Conservation (phyloP, 768 basidiomycete species). For the Podaxis carcinomalis region DNA sequence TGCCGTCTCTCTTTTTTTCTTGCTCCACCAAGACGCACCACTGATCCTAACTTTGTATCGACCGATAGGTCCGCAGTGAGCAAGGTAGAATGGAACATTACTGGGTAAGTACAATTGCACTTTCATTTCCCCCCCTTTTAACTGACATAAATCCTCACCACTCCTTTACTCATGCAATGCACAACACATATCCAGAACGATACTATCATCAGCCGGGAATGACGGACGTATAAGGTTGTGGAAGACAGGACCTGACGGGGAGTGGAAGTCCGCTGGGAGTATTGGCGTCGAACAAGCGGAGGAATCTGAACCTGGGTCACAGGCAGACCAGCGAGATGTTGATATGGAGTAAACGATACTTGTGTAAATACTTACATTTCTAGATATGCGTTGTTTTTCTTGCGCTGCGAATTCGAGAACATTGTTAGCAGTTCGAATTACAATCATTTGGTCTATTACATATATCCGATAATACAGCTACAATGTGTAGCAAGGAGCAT, state of each 20-base stretch:
- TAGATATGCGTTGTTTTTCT: not conserved
- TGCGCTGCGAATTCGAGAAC: not conserved
- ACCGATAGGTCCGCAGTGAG: conserved; percentile 62
- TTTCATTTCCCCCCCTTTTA: not conserved
- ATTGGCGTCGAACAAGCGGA: conserved; percentile 76
- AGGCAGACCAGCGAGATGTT: conserved; percentile 30
- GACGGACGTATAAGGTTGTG: conserved; percentile 79
- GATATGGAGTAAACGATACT: conserved; percentile 31
- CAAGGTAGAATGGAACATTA: conserved; percentile 93
- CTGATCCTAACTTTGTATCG: not conserved
- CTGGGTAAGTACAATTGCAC: conserved; percentile 46
- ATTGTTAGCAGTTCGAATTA: not conserved
- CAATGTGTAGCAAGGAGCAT: not conserved
- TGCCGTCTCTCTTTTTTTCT: not conserved
- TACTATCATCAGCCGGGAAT: conserved; percentile 80
- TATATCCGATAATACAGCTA: not conserved
- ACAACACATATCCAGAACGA: conserved; percentile 47
- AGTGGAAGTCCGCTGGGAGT: conserved; percentile 81
- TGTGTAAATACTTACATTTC: not conserved
- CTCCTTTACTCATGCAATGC: not conserved
- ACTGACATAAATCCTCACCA: not conserved
- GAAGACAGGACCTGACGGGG: conserved; percentile 80
- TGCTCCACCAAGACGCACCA: not conserved
- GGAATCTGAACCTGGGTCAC: conserved; percentile 28
- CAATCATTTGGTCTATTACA: not conserved